These are phyloP conservation scores for Hordeum marinum DNA, from an alignment of 176 grass and related monocot genomes.

Conservation along the genomic window DNA sequence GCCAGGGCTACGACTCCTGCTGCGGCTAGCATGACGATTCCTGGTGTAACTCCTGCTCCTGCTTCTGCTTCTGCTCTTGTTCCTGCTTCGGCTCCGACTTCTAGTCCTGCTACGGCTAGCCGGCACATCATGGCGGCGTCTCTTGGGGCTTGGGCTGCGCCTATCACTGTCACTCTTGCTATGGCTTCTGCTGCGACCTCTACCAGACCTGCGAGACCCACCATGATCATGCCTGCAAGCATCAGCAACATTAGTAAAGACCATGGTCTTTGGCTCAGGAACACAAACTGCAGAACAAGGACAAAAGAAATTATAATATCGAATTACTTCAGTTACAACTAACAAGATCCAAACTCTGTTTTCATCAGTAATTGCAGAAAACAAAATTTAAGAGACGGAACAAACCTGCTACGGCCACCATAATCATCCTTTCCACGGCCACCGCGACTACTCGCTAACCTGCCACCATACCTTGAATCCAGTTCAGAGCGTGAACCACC, in stretches of 20 bases:
- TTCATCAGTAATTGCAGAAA: not conserved
- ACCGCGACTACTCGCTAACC: conserved; percentile 35
- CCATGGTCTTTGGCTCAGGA: conserved; percentile 9
- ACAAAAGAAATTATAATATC: not conserved
- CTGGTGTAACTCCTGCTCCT: conserved; percentile 47
- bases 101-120: conserved; percentile 40
- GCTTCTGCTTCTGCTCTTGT: conserved; percentile 13
- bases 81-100: conserved; percentile 44
- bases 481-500: conserved; percentile 29
- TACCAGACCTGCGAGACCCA: conserved; percentile 40
- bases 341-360: not conserved
- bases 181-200: conserved; percentile 47
- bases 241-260: conserved; percentile 16
- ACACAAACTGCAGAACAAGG: not conserved
- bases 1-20: conserved; percentile 51
- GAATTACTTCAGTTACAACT: not conserved
- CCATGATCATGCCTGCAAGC: conserved; percentile 36
- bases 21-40: conserved; percentile 41
- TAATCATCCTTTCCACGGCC: conserved; percentile 43
- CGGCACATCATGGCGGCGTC: conserved; percentile 34
- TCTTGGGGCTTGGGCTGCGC: conserved; percentile 58
- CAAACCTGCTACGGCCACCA: conserved; percentile 47
- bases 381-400: not conserved
- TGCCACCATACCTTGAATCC: conserved; percentile 53
- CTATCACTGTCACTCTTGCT: conserved; percentile 58